Base-by-base conservation (phyloP, 257 asterid genomes). In the Prunella vulgaris region DNA sequence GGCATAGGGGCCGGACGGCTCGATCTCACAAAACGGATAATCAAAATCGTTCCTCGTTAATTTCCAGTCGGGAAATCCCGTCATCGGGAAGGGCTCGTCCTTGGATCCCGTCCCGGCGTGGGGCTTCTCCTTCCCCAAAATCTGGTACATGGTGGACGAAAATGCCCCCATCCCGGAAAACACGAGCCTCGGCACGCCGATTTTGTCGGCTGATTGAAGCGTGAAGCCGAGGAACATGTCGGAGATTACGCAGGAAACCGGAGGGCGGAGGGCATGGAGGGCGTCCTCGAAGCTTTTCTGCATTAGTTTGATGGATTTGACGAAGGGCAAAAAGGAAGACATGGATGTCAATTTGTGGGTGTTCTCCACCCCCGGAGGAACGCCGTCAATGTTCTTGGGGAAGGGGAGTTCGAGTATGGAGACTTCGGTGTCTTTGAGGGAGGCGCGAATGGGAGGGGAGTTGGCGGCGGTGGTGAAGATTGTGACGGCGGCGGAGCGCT, bases 141-240 rank as follows among this genome's bases (percentile, higher is more conserved):
- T 22, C 3, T 69, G 79, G 12, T 76, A 83, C 82, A 92, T 71
- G 28, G 81, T 48, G 70, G 64, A 60, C 0, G 92, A 74, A 59
- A 87, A 92, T 1, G 60, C 71, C 3, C 91, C 83, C 84, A 80
- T 84, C 4, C 96, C 97, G 35, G 35, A 83, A 48, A 80, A 92
- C 0, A 28, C 81, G 0, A 85, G 56, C 56, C 95, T 67, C 0
- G 95, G 97, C 7, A 89, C 79, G 0, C 78, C 72, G 0, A 78
- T 49, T 37, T 75, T 20, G 0, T 18, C 0, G 1, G 96, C 96
- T 0, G 84, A 80, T 1, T 79, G 33, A 10, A 77, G 84, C 5
- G 95, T 89, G 85, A 94, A 91, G 0, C 92, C 95, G 0, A 89
- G 74, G 27, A 85, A 85, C 0, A 69, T 68, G 44, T 91, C 96